Evolutionary conservation across 31 red algal genomes (phyloP).

Genomic region (Endocladia muricata): DNA sequence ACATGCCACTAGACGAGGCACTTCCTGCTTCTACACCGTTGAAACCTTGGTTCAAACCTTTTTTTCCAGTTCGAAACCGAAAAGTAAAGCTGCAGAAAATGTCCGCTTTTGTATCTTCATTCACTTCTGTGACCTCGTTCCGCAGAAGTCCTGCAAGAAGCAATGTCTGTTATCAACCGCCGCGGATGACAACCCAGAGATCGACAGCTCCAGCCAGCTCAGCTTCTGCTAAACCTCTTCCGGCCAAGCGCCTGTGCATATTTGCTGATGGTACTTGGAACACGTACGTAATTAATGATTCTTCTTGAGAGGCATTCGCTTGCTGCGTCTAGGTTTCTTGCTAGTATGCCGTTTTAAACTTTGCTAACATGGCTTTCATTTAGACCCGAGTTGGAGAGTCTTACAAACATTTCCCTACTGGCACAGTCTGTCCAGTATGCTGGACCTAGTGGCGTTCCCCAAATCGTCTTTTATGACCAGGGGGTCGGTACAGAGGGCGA

Average conservation of each 20-base stretch:
- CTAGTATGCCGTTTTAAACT: not conserved
- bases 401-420: conserved; percentile 39
- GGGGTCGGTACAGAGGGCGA: conserved; percentile 54
- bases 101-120: too few species aligned
- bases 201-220: too few species aligned
- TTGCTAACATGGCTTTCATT: not conserved
- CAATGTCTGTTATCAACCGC: too few species aligned
- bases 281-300: not conserved
- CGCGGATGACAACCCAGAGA: too few species aligned
- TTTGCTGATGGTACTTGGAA: conserved; percentile 8
- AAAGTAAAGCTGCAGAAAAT: too few species aligned
- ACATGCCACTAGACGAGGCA: too few species aligned
- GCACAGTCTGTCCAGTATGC: conserved; percentile 17
- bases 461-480: conserved; percentile 56
- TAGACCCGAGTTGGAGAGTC: conserved; percentile 16
- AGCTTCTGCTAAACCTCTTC: too few species aligned
- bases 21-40: too few species aligned
- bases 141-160: too few species aligned
- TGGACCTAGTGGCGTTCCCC: conserved; percentile 19
- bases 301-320: not conserved
- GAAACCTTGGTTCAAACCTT: too few species aligned
- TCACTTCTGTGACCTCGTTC: too few species aligned
- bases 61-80: too few species aligned
- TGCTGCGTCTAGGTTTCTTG: not conserved
- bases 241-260: conserved; percentile 1